Base-by-base conservation (phyloP, 177 flowering plant species). In the Vitis hybrid region DNA sequence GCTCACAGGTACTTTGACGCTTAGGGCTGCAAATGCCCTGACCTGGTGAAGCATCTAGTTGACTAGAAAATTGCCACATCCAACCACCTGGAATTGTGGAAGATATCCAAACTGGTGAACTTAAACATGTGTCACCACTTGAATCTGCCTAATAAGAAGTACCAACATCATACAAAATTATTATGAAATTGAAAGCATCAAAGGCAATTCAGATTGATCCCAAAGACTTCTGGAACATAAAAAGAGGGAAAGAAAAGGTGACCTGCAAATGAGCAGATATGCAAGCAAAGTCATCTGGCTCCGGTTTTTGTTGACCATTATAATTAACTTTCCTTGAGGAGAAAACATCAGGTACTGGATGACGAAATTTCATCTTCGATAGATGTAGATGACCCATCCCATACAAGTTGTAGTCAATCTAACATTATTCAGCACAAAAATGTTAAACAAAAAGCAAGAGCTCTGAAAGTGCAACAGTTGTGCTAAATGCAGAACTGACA, bases 371-470 rank as follows among this genome's bases (percentile, higher is more conserved):
- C 75, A 93, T 75, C 82, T 83, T 91, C 19, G 91, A 86, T 64
- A 92, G 70, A 80, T 96, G 99, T 32, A 96, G 27, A 76, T 80
- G 89, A 49, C 99, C 97, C 99, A 96, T 96, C 46, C 99, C 99
- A 82, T 84, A 93, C 75, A 96, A 83, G 75, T 96, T 93, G 73
- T 89, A 84, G 79, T 96, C 98, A 64, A 93, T 83, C 98, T 95
- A 75, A 68, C 60, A 56, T 55, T 11, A 52, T 52, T 55, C 13
- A n/a, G 21, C 50, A 18, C 1, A 30, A 59, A 52, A 10, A 21
- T 5, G 6, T 35, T 35, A 35, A 35, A 60, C 13, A 12, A 51
- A 56, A 2, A 46, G 24, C 13, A 16, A 57, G 16, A 24, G 30
- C 54, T 19, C 16, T 52, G 62, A 56, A 16, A 63, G 4, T 1